These are phyloP conservation scores for Penicillium dipodomyicola DNA, from an alignment of 495 filamentous ascomycete genomes.

Conservation along the genomic window DNA sequence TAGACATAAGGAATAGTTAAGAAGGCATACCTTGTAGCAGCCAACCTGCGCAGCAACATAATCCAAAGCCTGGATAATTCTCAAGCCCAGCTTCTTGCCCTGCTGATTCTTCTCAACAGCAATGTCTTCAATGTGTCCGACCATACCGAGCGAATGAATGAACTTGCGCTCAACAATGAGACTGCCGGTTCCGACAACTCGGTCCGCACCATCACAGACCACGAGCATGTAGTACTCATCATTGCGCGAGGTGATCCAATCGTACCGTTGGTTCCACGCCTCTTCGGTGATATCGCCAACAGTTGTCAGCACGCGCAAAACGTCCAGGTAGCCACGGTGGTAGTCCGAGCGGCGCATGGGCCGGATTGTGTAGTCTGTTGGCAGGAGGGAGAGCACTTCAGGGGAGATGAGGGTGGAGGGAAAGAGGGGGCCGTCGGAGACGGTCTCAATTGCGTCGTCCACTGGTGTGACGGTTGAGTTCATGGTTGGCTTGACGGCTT, in stretches of 20 bases:
- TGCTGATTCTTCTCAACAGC: slow-evolving; percentile 91
- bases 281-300: slow-evolving; percentile 83
- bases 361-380: slow-evolving; percentile 77
- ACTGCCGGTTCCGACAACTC: slow-evolving; percentile 81
- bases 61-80: slow-evolving; percentile 93
- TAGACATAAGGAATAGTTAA: slow-evolving; percentile 1
- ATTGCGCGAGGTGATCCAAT: slow-evolving; percentile 75
- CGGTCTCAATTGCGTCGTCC: slow-evolving; percentile 34
- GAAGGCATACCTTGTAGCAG: slow-evolving; percentile 79
- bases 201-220: slow-evolving; percentile 66
- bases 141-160: slow-evolving; percentile 51
- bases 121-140: slow-evolving; percentile 99
- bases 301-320: slow-evolving; percentile 84
- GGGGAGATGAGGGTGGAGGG: slow-evolving; percentile 73
- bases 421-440: slow-evolving; percentile 66
- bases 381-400: slow-evolving; percentile 65
- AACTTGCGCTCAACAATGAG: slow-evolving; percentile 72
- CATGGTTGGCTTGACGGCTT: slow-evolving; percentile 22
- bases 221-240: slow-evolving; percentile 84
- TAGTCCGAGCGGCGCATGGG: slow-evolving; percentile 78
- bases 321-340: slow-evolving; percentile 73
- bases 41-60: slow-evolving; percentile 78
- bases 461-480: slow-evolving; percentile 48
- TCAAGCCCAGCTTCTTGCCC: slow-evolving; percentile 90
- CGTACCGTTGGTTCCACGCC: slow-evolving; percentile 73